A percentile compares a stretch with the other conserved stretches of the same genome.
These are phyloP conservation scores for Calonectria multiphialidica DNA, from an alignment of 2,329 filamentous ascomycete species.

Conservation along the genomic window DNA sequence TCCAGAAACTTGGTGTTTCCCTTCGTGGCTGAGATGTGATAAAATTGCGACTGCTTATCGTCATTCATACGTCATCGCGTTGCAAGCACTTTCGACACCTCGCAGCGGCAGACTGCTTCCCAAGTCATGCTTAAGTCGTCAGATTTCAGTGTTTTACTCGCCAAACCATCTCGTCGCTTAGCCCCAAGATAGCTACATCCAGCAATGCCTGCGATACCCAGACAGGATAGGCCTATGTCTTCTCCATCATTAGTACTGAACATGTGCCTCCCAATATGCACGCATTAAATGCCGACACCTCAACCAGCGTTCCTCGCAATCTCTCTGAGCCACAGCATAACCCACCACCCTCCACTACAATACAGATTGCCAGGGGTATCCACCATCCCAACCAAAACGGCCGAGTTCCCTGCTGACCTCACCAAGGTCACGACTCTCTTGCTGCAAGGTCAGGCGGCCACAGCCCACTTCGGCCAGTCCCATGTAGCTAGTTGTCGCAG, in stretches of 20 bases:
- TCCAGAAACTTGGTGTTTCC: slow-evolving; percentile 4
- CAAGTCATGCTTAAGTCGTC: not conserved
- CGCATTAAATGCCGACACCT: not conserved
- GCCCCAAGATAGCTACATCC: not conserved
- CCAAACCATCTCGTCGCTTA: not conserved
- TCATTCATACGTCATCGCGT: slow-evolving; percentile 35
- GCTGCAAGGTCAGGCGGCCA: slow-evolving; percentile 31
- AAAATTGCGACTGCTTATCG: slow-evolving; percentile 1
- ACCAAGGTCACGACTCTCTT: slow-evolving; percentile 38
- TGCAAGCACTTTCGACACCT: not conserved
- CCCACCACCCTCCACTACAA: slow-evolving; percentile 24
- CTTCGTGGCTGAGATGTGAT: not conserved
- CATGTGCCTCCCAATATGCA: slow-evolving; percentile 10
- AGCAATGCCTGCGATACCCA: not conserved
- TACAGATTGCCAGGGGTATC: slow-evolving; percentile 16
- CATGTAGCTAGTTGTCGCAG: not conserved
- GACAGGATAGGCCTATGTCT: not conserved
- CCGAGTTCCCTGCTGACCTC: slow-evolving; percentile 41
- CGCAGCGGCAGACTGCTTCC: not conserved
- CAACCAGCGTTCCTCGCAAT: slow-evolving; percentile 10
- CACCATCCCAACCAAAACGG: slow-evolving; percentile 17
- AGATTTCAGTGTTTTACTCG: not conserved
- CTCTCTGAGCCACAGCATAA: slow-evolving; percentile 13
- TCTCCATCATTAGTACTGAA: not conserved
- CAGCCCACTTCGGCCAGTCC: slow-evolving; percentile 20